These are phyloP conservation scores for Nakazawaea ernobii DNA, from an alignment of 805 yeast genomes.

Conservation along the genomic window DNA sequence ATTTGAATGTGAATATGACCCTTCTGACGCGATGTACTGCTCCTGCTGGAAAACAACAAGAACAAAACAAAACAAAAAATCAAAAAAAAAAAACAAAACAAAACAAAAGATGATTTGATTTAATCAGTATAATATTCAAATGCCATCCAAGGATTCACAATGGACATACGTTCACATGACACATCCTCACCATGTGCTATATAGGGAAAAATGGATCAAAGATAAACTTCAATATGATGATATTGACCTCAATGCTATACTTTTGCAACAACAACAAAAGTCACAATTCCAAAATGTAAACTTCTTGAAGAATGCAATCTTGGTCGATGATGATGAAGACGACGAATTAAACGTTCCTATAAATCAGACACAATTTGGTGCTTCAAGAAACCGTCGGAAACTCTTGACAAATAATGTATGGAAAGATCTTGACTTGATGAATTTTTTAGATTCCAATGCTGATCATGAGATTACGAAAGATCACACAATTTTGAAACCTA, in stretches of 20 bases:
- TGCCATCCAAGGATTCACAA: constrained; percentile 21
- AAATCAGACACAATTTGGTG: constrained; percentile 6
- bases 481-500: constrained; percentile 7
- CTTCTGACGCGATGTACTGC: not conserved
- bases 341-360: constrained; percentile 5
- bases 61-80: not conserved
- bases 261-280: constrained; percentile 10
- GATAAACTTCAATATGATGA: constrained; percentile 27
- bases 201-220: constrained; percentile 25
- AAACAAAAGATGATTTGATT: not conserved
- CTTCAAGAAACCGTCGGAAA: constrained; percentile 3
- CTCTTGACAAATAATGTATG: constrained; percentile 5
- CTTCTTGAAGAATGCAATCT: constrained; percentile 7
- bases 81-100: not conserved
- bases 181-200: constrained; percentile 23
- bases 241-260: constrained; percentile 16
- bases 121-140: not conserved
- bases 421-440: constrained; percentile 8
- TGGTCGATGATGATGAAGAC: constrained; percentile 9
- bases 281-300: constrained; percentile 7
- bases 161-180: constrained; percentile 24
- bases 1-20: not conserved
- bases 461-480: not conserved
- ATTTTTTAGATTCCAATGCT: constrained; percentile 1
- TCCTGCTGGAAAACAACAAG: not conserved